Percentiles rank a stretch among this genome's conserved stretches.
Conservation (phyloP, 1,284 basidiomycete genomes). For the Athelia psychrophila region DNA sequence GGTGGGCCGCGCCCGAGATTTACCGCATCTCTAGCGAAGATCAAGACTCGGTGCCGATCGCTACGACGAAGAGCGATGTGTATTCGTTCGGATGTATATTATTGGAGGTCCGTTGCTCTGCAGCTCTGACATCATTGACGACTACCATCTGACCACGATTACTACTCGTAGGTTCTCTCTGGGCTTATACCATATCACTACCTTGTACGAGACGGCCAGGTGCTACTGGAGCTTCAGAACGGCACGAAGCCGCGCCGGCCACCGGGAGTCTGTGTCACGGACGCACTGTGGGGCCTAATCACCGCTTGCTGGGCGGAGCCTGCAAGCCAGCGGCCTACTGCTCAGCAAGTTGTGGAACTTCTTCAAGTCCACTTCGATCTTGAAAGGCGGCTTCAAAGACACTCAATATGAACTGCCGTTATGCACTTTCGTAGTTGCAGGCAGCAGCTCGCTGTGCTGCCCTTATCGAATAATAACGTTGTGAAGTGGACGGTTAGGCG, state of each 20-base stretch:
- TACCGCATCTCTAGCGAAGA: constrained; percentile 11
- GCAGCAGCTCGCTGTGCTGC: too few species aligned
- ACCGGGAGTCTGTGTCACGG: background rate
- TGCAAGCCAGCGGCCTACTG: background rate
- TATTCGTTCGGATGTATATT: constrained; percentile 25
- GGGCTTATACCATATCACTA: background rate
- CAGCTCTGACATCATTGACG: background rate
- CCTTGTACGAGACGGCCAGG: background rate
- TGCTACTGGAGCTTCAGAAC: background rate
- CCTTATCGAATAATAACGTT: too few species aligned
- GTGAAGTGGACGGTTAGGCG: too few species aligned
- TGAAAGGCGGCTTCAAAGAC: too few species aligned
- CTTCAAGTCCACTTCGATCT: background rate
- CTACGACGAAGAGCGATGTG: constrained; percentile 19
- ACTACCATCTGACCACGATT: background rate
- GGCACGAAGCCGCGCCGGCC: background rate
- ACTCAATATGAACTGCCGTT: too few species aligned
- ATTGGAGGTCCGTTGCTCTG: too few species aligned
- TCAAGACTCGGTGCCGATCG: constrained; percentile 5
- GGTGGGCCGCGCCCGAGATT: constrained; percentile 29
- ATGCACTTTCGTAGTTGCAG: too few species aligned
- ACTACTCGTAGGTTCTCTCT: background rate
- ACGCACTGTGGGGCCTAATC: background rate
- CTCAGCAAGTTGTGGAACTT: background rate
- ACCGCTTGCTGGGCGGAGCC: background rate